phyloP scores from a whole-genome alignment of 257 asterid genomes.

The Solanum habrochaites region DNA sequence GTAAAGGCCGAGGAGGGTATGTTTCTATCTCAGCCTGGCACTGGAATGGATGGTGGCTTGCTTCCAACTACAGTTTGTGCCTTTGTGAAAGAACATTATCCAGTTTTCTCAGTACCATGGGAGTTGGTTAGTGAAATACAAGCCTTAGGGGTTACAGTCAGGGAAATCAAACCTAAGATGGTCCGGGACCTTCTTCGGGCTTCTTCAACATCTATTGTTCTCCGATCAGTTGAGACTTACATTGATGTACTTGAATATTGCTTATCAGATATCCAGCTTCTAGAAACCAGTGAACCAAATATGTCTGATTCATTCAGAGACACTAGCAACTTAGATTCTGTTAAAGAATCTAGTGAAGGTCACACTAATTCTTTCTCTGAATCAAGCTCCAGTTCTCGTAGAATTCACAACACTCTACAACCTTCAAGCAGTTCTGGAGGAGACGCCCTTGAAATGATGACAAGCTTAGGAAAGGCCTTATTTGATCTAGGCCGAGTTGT shows the following conservation, averaged over 20 bases:
- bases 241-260: slow-evolving; percentile 91
- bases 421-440: slow-evolving; percentile 64
- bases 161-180: slow-evolving; percentile 93
- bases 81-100: slow-evolving; percentile 93
- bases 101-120: slow-evolving; percentile 97
- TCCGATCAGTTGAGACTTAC: slow-evolving; percentile 63
- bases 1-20: slow-evolving; percentile 89
- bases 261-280: slow-evolving; percentile 68
- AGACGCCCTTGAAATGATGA: slow-evolving; percentile 90
- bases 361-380: slow-evolving; percentile 21
- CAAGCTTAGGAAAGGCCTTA: slow-evolving; percentile 81
- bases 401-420: slow-evolving; percentile 25
- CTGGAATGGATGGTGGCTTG: slow-evolving; percentile 61
- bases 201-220: slow-evolving; percentile 48
- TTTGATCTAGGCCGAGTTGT: slow-evolving; percentile 91
- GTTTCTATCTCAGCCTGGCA: slow-evolving; percentile 96
- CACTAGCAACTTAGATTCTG: slow-evolving; percentile 23
- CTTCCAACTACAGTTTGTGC: slow-evolving; percentile 87
- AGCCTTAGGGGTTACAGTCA: slow-evolving; percentile 66
- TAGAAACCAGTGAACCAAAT: slow-evolving; percentile 29
- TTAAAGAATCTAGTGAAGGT: slow-evolving; percentile 19
- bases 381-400: slow-evolving; percentile 26
- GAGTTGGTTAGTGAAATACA: slow-evolving; percentile 83
- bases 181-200: slow-evolving; percentile 83
- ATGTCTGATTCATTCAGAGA: slow-evolving; percentile 16